Evolutionary conservation across 2,329 filamentous ascomycete species (phyloP).

Genomic region (Tolypocladium album): DNA sequence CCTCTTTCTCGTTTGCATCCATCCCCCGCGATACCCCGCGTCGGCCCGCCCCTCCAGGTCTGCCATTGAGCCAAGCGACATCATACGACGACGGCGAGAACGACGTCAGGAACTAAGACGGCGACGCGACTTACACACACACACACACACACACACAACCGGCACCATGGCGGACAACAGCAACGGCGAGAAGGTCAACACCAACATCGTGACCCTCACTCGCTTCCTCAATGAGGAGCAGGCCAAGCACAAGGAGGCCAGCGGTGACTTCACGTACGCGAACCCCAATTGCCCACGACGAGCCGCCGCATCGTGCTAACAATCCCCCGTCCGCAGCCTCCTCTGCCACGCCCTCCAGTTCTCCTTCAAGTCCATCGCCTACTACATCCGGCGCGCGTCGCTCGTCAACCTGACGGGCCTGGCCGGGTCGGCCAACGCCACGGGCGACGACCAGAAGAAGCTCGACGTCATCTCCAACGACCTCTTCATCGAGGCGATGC

Average conservation of each 20-base stretch:
- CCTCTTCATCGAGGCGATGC: constrained; percentile 93
- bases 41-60: background rate
- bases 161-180: constrained; percentile 26
- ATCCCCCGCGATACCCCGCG: background rate
- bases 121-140: background rate
- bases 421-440: constrained; percentile 87
- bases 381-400: constrained; percentile 94
- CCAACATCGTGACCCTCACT: constrained; percentile 89
- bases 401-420: constrained; percentile 93
- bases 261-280: constrained; percentile 92
- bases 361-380: constrained; percentile 98
- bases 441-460: constrained; percentile 98
- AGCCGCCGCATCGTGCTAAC: too few species aligned
- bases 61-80: background rate
- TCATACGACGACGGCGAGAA: background rate
- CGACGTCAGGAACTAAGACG: too few species aligned
- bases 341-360: constrained; percentile 97
- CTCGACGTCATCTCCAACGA: constrained; percentile 98
- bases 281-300: background rate
- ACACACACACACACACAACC: too few species aligned
- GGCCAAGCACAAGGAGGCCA: constrained; percentile 83
- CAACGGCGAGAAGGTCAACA: constrained; percentile 73
- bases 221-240: constrained; percentile 96
- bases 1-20: background rate
- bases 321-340: constrained; percentile 44